A percentile compares a stretch with the other conserved stretches of the same genome.
Evolutionary conservation across 495 filamentous ascomycete genomes (phyloP).

Genomic region (Lineolata rhizophorae): DNA sequence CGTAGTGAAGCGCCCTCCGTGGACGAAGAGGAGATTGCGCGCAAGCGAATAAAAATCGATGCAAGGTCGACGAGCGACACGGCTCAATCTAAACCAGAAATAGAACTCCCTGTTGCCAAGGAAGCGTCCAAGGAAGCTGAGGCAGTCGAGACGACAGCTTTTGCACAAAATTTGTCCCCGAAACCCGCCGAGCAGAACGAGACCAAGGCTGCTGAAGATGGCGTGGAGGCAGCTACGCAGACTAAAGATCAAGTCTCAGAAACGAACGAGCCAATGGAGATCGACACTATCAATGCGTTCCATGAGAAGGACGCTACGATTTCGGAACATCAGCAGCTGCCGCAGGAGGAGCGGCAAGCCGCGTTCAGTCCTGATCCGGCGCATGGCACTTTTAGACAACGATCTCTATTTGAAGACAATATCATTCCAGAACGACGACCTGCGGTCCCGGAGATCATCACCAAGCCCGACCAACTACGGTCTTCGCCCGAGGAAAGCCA

Average conservation of each 20-base stretch:
- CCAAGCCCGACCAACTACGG: too few species aligned
- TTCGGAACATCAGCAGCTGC: neutral
- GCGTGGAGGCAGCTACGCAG: neutral
- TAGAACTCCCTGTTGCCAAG: constrained; percentile 8
- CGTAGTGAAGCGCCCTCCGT: constrained; percentile 13
- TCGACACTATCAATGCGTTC: neutral
- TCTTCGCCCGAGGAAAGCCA: neutral
- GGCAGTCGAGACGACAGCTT: neutral
- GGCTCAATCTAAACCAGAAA: constrained; percentile 8
- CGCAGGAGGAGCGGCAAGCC: too few species aligned
- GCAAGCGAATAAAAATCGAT: constrained; percentile 13
- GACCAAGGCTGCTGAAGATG: neutral
- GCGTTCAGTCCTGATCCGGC: too few species aligned
- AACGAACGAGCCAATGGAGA: neutral
- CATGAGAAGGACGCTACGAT: neutral
- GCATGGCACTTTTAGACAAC: constrained; percentile 5
- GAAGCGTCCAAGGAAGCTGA: constrained; percentile 2
- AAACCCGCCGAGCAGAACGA: neutral
- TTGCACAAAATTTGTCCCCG: neutral
- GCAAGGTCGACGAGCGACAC: constrained; percentile 4
- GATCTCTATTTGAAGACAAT: constrained; percentile 6
- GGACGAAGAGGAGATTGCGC: constrained; percentile 6
- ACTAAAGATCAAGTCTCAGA: neutral
- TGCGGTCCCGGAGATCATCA: too few species aligned
- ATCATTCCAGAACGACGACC: too few species aligned